Base-by-base conservation (phyloP, 768 basidiomycete genomes). In the Agrocybe praecox region DNA sequence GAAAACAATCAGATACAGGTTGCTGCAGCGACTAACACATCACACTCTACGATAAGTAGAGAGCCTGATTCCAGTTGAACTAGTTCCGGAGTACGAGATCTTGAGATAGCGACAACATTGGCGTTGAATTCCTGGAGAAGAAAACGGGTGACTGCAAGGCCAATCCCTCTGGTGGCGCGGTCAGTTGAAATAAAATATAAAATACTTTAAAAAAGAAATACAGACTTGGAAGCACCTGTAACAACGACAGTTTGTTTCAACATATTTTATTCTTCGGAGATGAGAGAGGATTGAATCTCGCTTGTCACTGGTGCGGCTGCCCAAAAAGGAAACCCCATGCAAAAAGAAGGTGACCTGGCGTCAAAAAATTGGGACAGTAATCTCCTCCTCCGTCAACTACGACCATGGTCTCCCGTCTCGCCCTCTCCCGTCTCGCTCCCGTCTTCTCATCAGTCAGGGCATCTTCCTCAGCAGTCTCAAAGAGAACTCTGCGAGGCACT, bases 171-270 rank as follows among this genome's bases (percentile, higher is more conserved):
- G 32, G 9, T 29, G 26, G 9, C 9, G n/a, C 26, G 36, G 49
- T 56, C 26, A 55, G 43, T 50, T 58, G 42, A 36, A 43, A 61
- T 32, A 15, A 18, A 2, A 45, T 32, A 46, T 40, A 46, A 34
- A 62, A 56, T 49, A 29, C 46, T 6, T 11, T 47, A 18, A 47
- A 34, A 40, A 57, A 6, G 32, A 33, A 29, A 49, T 21, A 56
- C 53, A 36, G 60, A 90, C 89, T 80, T 92, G 52, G 91, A 95
- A 18, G 91, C 94, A 52, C 96, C 95, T 55, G 94, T 92, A 61
- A 96, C 79, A 53, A 95, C 69, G 29, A 95, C 78, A 52, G 90
- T 83, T 5, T 87, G 85, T 57, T 74, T 80, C 60, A 69, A 68
- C 55, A 45, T 50, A 29, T 5, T 29, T 29, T 29, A 29, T 29